These are phyloP conservation scores for Exsudoporus floridanus DNA, from an alignment of 1,284 basidiomycete genomes.

Conservation along the genomic window DNA sequence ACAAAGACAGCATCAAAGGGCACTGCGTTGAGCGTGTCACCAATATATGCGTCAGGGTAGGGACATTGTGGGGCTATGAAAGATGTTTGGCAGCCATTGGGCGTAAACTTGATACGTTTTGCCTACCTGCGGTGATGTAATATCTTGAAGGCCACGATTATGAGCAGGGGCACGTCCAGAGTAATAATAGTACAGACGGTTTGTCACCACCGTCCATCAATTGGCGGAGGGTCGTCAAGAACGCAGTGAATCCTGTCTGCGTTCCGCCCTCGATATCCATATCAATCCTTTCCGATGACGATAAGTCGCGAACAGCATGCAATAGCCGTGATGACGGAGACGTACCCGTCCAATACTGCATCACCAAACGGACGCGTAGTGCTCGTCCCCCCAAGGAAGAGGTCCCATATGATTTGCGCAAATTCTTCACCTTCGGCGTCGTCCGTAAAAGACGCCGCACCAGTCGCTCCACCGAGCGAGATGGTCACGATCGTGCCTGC, in stretches of 20 bases:
- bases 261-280: slow-evolving; percentile 66
- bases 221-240: slow-evolving; percentile 53
- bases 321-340: neutral
- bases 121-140: slow-evolving; percentile 51
- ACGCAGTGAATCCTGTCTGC: slow-evolving; percentile 51
- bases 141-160: slow-evolving; percentile 39
- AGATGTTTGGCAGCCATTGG: neutral
- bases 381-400: slow-evolving; percentile 56
- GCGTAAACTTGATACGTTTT: neutral
- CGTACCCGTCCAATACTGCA: slow-evolving; percentile 65
- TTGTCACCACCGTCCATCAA: slow-evolving; percentile 51
- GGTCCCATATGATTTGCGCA: slow-evolving; percentile 62
- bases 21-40: slow-evolving; percentile 53
- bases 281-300: slow-evolving; percentile 49
- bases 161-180: slow-evolving; percentile 3
- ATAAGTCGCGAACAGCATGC: neutral
- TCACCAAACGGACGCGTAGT: slow-evolving; percentile 57
- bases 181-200: slow-evolving; percentile 34
- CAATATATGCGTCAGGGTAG: slow-evolving; percentile 60
- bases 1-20: slow-evolving; percentile 64
- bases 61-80: slow-evolving; percentile 59
- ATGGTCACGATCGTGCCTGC: slow-evolving; percentile 67
- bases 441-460: slow-evolving; percentile 48
- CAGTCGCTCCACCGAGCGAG: slow-evolving; percentile 62
- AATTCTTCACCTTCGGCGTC: slow-evolving; percentile 53